phyloP scores from a whole-genome alignment of 371 early-diverging fungal genomes.

The Mucor velutinosus region DNA sequence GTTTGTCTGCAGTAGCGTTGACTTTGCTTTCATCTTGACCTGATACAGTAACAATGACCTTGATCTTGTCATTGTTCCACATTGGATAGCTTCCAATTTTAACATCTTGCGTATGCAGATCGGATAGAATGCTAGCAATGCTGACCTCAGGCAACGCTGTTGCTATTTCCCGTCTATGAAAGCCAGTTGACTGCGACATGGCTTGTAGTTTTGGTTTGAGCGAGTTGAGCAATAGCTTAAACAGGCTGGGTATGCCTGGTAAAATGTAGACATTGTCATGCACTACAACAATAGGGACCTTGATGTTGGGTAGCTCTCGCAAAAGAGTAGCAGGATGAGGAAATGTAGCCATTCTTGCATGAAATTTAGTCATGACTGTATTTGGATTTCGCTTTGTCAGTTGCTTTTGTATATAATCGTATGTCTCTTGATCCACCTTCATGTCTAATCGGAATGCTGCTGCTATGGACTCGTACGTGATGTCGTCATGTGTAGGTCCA shows the following conservation, averaged over 20 bases:
- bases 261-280: constrained; percentile 61
- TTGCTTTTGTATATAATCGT: constrained; percentile 45
- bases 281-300: constrained; percentile 66
- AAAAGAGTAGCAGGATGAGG: constrained; percentile 45
- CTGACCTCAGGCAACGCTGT: constrained; percentile 50
- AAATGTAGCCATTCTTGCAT: constrained; percentile 65
- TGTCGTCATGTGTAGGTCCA: constrained; percentile 71
- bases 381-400: constrained; percentile 13
- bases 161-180: constrained; percentile 50
- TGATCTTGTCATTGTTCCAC: constrained; percentile 28
- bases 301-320: constrained; percentile 41
- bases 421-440: constrained; percentile 52
- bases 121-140: constrained; percentile 52
- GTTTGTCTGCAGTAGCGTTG: constrained; percentile 16
- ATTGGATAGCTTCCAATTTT: constrained; percentile 71
- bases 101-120: constrained; percentile 36
- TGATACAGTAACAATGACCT: constrained; percentile 44
- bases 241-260: constrained; percentile 67
- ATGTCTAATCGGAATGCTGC: constrained; percentile 55
- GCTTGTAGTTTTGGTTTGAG: constrained; percentile 13
- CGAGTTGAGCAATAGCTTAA: constrained; percentile 46
- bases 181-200: constrained; percentile 19
- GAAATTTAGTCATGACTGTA: constrained; percentile 16
- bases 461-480: constrained; percentile 72
- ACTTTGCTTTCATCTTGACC: constrained; percentile 35